Evolutionary conservation across 2,329 filamentous ascomycete species (phyloP), one percentile per base, ranked within the genome.

Genomic region (Capronia americana): DNA sequence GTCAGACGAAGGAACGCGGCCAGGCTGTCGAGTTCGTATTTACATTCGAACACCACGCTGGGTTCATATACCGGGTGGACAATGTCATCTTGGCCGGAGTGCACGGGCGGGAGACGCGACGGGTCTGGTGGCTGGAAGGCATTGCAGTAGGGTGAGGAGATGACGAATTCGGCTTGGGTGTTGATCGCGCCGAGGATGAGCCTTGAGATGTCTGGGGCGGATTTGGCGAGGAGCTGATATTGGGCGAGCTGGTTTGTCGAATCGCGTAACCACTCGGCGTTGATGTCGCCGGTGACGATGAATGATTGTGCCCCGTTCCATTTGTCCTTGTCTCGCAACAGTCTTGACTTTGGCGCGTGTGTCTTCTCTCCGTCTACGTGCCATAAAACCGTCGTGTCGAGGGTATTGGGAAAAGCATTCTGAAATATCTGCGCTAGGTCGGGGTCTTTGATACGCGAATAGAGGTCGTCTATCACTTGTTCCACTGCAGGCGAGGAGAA

Each of bases 11-110:
- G 85, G 77, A 99, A 99, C 75, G 96, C 90, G 0, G 93, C 95
- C 0, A 99, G 84, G 8, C 93, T 97, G 79, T 99, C 95, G 24
- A 99, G 88, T 81, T 99, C 95, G 79, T 98, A 99, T 80, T 99
- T 99, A 86, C 95, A 99, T 79, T 99, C 95, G 71, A 97, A 99
- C 3, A 99, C 95, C 57, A 89, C 86, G 0, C 84, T 87, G 0
- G 90, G 90, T 74, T 98, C 93, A 75, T 96, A 98, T 0, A 84
- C 83, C 0, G 95, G 95, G 73, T 97, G 92, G 0, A 99, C 95
- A 8, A 77, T 79, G 75, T 99, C 95, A 23, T 90, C 86, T 76
- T 97, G 92, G 2, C 92, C 92, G 74, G 94, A 97, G 73, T 86
- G 85, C 17, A 88, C 89, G 5, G 90, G 82, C 3, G 84, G 80